Evolutionary conservation across 1,284 basidiomycete species (phyloP), one percentile per base, ranked within the genome.

Genomic region (Earliella scabrosa): DNA sequence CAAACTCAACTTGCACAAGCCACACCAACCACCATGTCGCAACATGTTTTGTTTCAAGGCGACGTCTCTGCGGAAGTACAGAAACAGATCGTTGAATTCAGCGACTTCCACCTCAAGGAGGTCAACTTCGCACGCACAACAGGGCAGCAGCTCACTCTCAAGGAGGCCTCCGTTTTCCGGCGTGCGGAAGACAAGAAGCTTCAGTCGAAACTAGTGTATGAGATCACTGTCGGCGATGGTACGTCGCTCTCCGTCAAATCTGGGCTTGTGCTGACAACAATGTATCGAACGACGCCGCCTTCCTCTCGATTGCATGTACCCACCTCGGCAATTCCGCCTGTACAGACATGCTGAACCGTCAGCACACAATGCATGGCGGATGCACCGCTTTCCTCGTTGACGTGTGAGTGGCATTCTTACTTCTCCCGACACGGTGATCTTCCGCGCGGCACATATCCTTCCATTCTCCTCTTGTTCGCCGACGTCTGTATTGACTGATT

Each of bases 261-360:
- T 31, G 29, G 6, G 7, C 29, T 7, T 6, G 6, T 31, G 13
- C 29, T 31, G 29, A 31, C 29, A 31, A 6, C 7, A 34, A 4
- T 41, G 20, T 32, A 31, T 43, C 14, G 10, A n/a, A 16, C 11
- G 8, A n/a, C 18, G 36, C 36, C 18, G 29, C 44, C 8, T 45
- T 10, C 10, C 27, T 45, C 6, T n/a, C 29, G 16, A 6, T 11
- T 7, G n/a, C 44, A n/a, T 45, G 16, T 16, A 18, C 6, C 27
- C 11, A 38, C 46, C 18, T 10, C 16, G 20, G 11, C 13, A 35
- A 26, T 23, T 36, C 8, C 29, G 18, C 39, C 51, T 23, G 8
- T 18, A 20, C 40, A 68, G 68, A 68, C 29, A 69, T 67, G 66
- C 47, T 61, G 3, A 67, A 67, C 44, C 50, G 55, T 9, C 54